A percentile compares a stretch with the other conserved stretches of the same genome.
phyloP scores from a whole-genome alignment of 2,329 filamentous ascomycete genomes.

The Fusarium mexicanum region DNA sequence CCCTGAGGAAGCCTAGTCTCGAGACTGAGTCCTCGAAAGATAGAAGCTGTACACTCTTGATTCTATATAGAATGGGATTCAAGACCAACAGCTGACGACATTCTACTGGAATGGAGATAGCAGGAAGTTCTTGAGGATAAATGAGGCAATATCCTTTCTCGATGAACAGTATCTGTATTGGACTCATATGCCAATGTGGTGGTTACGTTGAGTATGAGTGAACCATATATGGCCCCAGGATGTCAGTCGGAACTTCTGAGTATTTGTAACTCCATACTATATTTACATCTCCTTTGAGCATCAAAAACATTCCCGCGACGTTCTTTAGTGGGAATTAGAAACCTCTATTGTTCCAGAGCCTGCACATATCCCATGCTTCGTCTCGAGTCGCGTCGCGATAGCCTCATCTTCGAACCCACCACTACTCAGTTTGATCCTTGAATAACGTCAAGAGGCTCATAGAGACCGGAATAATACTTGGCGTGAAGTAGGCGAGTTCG shows the following conservation, averaged over 20 bases:
- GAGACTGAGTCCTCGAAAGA: no score
- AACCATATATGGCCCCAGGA: no score
- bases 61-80: background rate
- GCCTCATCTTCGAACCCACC: background rate
- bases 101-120: no score
- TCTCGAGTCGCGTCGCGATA: background rate
- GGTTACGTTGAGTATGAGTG: background rate
- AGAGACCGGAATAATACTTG: background rate
- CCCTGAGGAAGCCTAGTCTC: no score
- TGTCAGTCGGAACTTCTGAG: background rate
- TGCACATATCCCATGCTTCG: background rate
- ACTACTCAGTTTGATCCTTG: no score
- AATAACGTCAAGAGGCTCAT: rapidly evolving
- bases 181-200: background rate
- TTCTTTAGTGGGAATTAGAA: background rate
- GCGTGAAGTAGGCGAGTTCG: background rate
- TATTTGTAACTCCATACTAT: background rate
- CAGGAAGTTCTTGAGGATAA: no score
- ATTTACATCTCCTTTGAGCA: rapidly evolving
- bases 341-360: rapidly evolving
- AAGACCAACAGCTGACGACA: no score
- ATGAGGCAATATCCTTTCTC: background rate
- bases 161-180: background rate
- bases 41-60: background rate
- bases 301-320: rapidly evolving